Evolutionary conservation across 139 green algal species (phyloP).

Genomic region (Coelastrella sp.): DNA sequence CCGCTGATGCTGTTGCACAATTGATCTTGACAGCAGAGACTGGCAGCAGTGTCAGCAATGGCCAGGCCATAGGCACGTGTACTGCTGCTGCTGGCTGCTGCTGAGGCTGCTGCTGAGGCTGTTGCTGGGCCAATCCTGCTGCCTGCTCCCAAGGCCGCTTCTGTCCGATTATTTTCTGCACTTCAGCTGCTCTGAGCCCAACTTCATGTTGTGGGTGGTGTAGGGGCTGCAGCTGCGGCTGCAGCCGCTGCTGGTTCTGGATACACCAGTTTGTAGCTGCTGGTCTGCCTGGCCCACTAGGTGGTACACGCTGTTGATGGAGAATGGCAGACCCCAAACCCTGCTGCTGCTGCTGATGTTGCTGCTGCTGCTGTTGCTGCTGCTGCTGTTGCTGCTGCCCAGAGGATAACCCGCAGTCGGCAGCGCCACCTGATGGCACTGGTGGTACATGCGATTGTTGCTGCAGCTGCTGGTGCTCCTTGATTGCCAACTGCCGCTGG

Average conservation of each 20-base stretch:
- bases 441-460: background rate
- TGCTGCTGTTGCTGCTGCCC: constrained; percentile 17
- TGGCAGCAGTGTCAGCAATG: background rate
- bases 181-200: background rate
- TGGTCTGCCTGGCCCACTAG: background rate
- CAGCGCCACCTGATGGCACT: no score
- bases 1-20: background rate
- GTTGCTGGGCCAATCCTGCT: background rate
- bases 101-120: constrained; percentile 7
- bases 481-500: background rate
- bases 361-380: constrained; percentile 10
- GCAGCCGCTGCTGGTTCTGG: constrained; percentile 14
- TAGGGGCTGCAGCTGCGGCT: background rate
- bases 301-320: background rate
- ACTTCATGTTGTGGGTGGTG: background rate
- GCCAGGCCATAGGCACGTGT: background rate
- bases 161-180: background rate
- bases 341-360: constrained; percentile 23
- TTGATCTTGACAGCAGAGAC: background rate
- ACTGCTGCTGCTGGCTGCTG: constrained; percentile 14
- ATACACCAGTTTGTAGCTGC: background rate
- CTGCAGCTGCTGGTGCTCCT: constrained; percentile 23
- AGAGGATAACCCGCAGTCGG: background rate
- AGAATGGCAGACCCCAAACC: background rate
- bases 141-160: background rate